Evolutionary conservation across 2,329 filamentous ascomycete genomes (phyloP).

Genomic region (Colletotrichum costaricense): DNA sequence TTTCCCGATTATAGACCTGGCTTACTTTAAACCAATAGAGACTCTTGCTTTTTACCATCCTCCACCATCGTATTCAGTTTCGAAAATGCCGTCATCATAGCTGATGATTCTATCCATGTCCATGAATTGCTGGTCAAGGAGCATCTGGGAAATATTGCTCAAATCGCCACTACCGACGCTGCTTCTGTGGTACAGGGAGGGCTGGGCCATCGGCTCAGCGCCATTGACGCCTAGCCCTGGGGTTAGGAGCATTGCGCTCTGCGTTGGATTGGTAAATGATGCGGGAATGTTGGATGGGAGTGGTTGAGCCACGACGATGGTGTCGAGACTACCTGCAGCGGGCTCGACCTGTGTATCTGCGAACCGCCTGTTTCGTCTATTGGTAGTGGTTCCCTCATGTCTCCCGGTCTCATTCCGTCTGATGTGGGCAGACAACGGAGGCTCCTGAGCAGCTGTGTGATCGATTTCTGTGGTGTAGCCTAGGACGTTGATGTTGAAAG

Average conservation of each 20-base stretch:
- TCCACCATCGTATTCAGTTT: constrained; percentile 30
- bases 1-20: too few relatives aligned
- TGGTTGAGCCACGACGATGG: neutral
- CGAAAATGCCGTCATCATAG: constrained; percentile 44
- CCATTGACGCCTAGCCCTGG: neutral
- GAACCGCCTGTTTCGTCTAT: too few relatives aligned
- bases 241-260: neutral
- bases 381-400: too few relatives aligned
- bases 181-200: constrained; percentile 12
- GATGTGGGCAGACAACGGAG: neutral
- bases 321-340: neutral
- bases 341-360: too few relatives aligned
- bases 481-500: constrained; percentile 26
- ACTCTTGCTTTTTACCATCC: constrained; percentile 7
- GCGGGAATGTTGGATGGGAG: neutral
- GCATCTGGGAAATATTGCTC: constrained; percentile 43
- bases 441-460: neutral
- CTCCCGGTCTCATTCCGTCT: neutral
- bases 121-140: constrained; percentile 47
- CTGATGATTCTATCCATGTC: constrained; percentile 48
- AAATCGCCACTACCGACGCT: constrained; percentile 36
- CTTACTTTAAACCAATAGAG: too few relatives aligned
- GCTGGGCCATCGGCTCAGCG: neutral
- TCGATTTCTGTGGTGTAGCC: constrained; percentile 26
- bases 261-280: neutral